Evolutionary conservation across 2,329 filamentous ascomycete species (phyloP), one percentile per base, ranked within the genome.

Genomic region (Xylariaceae sp.): DNA sequence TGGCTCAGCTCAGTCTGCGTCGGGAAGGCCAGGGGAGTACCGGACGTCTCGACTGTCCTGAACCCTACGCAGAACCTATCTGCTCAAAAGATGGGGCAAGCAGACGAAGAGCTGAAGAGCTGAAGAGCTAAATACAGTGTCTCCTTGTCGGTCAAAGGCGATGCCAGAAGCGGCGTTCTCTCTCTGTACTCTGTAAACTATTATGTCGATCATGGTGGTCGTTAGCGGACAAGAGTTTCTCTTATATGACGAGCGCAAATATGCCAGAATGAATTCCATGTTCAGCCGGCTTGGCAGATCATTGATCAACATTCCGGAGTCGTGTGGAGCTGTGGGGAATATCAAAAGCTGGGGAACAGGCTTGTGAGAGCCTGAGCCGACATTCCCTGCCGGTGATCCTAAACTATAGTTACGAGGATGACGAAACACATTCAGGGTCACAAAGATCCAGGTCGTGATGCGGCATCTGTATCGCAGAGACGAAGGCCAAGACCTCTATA

Each of bases 251-350:
- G 22, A 27, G 22, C 22, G 4, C 22, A 27, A 27, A 5, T 7
- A 27, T 27, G 22, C 22, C 22, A 27, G 22, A 27, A 27, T 27
- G 22, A 27, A 27, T 27, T 55, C 44, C 27, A 49, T 38, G 46
- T 52, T 52, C 49, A 55, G 30, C 52, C 52, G 49, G 52, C 52
- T 55, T 50, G 49, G 52, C 49, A 49, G 19, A 12, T 35, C 44
- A 19, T 42, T 41, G 39, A 19, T 46, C 49, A 47, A 47, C 52
- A 30, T 15, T 40, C 39, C 15, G 42, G 40, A 40, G 36, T 44
- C 22, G 32, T 49, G 49, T 54, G 52, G 52, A 31, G 49, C 44
- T 51, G 44, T 49, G 49, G 41, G 45, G 47, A 39, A 31, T 27
- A 27, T 27, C 22, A 43, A 18, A 40, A 30, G 17, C 22, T 27